phyloP scores from a whole-genome alignment of 2,329 filamentous ascomycete genomes.

The Dactylellina cionopaga region DNA sequence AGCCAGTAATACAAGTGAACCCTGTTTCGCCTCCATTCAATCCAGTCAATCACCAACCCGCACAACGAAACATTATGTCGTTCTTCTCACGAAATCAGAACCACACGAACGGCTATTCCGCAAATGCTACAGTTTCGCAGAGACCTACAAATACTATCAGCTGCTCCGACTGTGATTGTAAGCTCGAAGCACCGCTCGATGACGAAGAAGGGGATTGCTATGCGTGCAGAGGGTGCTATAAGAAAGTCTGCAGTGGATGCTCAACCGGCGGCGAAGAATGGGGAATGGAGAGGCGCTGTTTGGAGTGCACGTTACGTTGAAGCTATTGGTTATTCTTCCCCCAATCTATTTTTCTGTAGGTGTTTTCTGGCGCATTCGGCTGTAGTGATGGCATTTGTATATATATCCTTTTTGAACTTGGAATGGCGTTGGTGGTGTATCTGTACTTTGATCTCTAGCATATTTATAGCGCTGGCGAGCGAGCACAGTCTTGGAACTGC shows the following conservation, averaged over 20 bases:
- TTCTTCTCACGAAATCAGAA: slow-evolving; percentile 31
- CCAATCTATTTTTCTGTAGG: no score
- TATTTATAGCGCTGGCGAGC: no score
- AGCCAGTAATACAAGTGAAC: neutral
- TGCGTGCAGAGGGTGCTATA: slow-evolving; percentile 31
- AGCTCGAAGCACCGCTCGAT: slow-evolving; percentile 29
- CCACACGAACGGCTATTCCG: neutral
- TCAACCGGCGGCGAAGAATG: slow-evolving; percentile 50
- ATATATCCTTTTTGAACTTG: neutral
- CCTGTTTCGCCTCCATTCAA: slow-evolving; percentile 7
- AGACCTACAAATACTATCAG: neutral
- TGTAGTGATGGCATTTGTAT: neutral
- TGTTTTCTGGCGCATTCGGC: no score
- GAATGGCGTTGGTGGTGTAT: slow-evolving; percentile 2
- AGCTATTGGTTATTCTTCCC: neutral
- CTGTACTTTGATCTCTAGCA: no score
- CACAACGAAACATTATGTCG: slow-evolving; percentile 33
- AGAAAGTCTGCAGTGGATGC: slow-evolving; percentile 44
- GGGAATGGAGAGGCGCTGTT: slow-evolving; percentile 49
- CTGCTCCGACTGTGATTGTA: slow-evolving; percentile 34
- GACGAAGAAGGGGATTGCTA: slow-evolving; percentile 48
- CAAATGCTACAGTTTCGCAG: neutral
- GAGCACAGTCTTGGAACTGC: no score
- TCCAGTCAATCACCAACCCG: slow-evolving; percentile 9
- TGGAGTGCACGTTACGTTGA: slow-evolving; percentile 38